A percentile compares a stretch with the other conserved stretches of the same genome.
These are phyloP conservation scores for Kodamaea ohmeri DNA, from an alignment of 1,139 yeast genomes.

Conservation along the genomic window DNA sequence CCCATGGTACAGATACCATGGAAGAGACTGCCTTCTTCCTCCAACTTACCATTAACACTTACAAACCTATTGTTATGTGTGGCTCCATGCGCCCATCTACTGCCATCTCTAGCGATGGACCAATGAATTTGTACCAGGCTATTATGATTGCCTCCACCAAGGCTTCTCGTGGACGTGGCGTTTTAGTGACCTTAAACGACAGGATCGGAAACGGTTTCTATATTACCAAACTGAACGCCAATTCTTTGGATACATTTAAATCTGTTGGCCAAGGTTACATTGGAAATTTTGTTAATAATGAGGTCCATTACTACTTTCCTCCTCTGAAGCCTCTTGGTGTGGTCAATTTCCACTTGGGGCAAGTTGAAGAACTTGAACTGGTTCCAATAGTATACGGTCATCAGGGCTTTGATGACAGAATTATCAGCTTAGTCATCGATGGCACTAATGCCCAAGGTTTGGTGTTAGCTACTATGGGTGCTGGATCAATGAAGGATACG, in stretches of 20 bases:
- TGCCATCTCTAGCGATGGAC: slow-evolving; percentile 68
- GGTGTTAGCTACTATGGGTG: slow-evolving; percentile 69
- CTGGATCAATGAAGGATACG: slow-evolving; percentile 57
- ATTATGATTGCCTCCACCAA: slow-evolving; percentile 57
- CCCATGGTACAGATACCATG: slow-evolving; percentile 73
- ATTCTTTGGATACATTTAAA: slow-evolving; percentile 66
- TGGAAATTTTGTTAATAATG: slow-evolving; percentile 67
- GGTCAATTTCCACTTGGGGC: slow-evolving; percentile 35
- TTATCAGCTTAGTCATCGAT: slow-evolving; percentile 44
- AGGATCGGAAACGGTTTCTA: slow-evolving; percentile 68
- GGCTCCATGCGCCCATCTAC: slow-evolving; percentile 76
- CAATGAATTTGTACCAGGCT: slow-evolving; percentile 70
- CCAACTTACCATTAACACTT: slow-evolving; percentile 54
- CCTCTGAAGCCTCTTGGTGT: slow-evolving; percentile 58
- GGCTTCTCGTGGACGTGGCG: slow-evolving; percentile 55
- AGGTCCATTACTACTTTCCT: slow-evolving; percentile 63
- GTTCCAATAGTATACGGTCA: slow-evolving; percentile 58
- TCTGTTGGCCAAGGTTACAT: slow-evolving; percentile 66
- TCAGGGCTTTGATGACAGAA: slow-evolving; percentile 53
- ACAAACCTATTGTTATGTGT: slow-evolving; percentile 63
- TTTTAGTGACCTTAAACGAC: slow-evolving; percentile 63
- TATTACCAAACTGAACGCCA: slow-evolving; percentile 68
- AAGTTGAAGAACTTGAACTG: slow-evolving; percentile 32
- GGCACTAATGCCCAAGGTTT: slow-evolving; percentile 50
- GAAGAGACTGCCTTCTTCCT: slow-evolving; percentile 71